phyloP scores from a whole-genome alignment of 1,284 basidiomycete species.

The Malassezia equina region DNA sequence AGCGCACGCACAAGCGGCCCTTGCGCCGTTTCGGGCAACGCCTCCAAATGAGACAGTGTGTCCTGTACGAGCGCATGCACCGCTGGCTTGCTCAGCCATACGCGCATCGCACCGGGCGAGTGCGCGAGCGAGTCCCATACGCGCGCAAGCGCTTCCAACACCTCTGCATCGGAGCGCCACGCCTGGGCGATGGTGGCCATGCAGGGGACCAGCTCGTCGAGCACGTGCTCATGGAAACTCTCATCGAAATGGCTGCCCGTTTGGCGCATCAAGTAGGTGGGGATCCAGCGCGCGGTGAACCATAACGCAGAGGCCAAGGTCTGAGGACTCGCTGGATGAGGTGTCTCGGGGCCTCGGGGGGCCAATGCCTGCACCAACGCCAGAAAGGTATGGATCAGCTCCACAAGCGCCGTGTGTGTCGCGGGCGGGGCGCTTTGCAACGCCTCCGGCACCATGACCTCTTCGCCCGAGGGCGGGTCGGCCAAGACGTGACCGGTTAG shows the following conservation, averaged over 20 bases:
- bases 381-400: conserved; percentile 26
- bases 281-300: conserved; percentile 39
- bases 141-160: conserved; percentile 27
- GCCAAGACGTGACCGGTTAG: conserved; percentile 34
- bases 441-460: conserved; percentile 26
- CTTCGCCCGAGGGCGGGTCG: conserved; percentile 30
- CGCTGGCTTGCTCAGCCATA: conserved; percentile 23
- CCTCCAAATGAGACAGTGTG: conserved; percentile 21
- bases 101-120: conserved; percentile 29
- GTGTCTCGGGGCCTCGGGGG: conserved; percentile 17
- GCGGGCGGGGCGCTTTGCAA: conserved; percentile 10
- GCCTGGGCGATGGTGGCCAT: conserved; percentile 19
- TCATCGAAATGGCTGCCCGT: conserved; percentile 11
- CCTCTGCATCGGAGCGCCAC: conserved; percentile 37
- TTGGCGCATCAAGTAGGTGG: conserved; percentile 29
- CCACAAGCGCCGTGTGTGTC: conserved; percentile 19
- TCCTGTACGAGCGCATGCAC: conserved; percentile 30
- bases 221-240: conserved; percentile 22
- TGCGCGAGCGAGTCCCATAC: conserved; percentile 25
- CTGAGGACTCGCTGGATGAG: conserved; percentile 32
- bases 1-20: conserved; percentile 29
- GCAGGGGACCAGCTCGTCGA: conserved; percentile 23
- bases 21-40: conserved; percentile 33
- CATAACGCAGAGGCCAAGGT: conserved; percentile 33
- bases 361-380: conserved; percentile 25